Conservation (phyloP, 1,139 yeast species). For the Yamadazyma triangularis region DNA sequence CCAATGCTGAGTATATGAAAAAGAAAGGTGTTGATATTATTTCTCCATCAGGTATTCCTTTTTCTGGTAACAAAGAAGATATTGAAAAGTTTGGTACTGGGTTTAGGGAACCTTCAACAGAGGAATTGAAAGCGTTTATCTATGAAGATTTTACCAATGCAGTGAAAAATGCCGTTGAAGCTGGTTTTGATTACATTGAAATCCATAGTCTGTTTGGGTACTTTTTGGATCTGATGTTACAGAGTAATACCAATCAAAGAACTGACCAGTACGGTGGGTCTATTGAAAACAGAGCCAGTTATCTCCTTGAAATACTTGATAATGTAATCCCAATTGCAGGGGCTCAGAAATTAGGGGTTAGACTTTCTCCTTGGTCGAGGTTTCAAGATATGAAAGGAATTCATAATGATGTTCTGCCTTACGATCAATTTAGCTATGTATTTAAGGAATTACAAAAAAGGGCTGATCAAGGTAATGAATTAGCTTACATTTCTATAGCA, state of each 20-base stretch:
- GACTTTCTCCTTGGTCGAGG: conserved; percentile 58
- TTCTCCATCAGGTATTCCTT: conserved; percentile 23
- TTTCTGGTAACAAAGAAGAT: conserved; percentile 14
- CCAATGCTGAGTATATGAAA: conserved; percentile 38
- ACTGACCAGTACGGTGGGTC: conserved; percentile 64
- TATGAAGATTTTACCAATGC: conserved; percentile 33
- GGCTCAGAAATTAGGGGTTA: conserved; percentile 46
- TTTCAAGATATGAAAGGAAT: conserved; percentile 35
- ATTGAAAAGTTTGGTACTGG: conserved; percentile 25
- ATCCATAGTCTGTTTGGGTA: conserved; percentile 70
- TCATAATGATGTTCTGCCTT: conserved; percentile 33
- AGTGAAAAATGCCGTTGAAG: conserved; percentile 45
- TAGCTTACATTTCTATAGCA: conserved; percentile 51
- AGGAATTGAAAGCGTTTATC: conserved; percentile 38
- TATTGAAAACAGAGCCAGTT: conserved; percentile 60
- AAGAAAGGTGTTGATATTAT: conserved; percentile 21
- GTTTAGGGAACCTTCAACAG: conserved; percentile 35
- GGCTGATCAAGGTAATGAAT: conserved; percentile 30
- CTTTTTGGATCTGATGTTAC: conserved; percentile 56
- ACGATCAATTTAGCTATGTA: conserved; percentile 32
- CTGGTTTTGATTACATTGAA: conserved; percentile 70
- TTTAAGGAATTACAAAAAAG: conserved; percentile 33
- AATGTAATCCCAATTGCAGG: conserved; percentile 45
- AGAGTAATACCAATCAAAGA: conserved; percentile 45
- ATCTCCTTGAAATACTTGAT: conserved; percentile 54